Evolutionary conservation across 1,284 basidiomycete species (phyloP).

Genomic region (Apiotrichum gracile): DNA sequence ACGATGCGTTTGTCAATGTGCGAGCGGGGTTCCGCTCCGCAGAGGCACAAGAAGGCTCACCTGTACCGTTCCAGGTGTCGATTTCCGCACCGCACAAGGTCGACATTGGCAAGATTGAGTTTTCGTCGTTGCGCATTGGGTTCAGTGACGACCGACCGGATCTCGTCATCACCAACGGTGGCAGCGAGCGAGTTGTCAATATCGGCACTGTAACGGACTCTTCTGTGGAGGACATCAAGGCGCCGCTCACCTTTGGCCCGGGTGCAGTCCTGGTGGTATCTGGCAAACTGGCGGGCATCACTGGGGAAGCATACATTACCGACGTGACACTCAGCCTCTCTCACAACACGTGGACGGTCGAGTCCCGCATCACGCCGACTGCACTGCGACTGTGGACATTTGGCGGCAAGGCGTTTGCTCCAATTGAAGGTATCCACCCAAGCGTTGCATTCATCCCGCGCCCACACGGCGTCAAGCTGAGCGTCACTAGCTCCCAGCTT

Average conservation of each 20-base stretch:
- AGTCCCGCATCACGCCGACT: slow-evolving; percentile 19
- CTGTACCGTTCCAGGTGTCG: slow-evolving; percentile 63
- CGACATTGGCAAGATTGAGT: slow-evolving; percentile 32
- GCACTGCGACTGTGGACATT: slow-evolving; percentile 22
- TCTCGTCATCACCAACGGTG: slow-evolving; percentile 13
- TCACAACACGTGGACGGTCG: slow-evolving; percentile 32
- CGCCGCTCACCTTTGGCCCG: slow-evolving; percentile 17
- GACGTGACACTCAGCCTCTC: slow-evolving; percentile 22
- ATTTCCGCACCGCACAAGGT: slow-evolving; percentile 43
- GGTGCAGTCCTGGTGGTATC: slow-evolving; percentile 16
- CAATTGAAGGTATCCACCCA: slow-evolving; percentile 1
- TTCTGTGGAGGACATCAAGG: not conserved
- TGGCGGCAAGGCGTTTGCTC: slow-evolving; percentile 12
- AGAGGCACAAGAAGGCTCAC: slow-evolving; percentile 57
- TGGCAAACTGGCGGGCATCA: slow-evolving; percentile 19
- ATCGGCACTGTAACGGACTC: not conserved
- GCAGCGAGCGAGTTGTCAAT: slow-evolving; percentile 3
- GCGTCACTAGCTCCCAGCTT: slow-evolving; percentile 56
- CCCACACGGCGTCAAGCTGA: slow-evolving; percentile 57
- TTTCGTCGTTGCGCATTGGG: slow-evolving; percentile 27
- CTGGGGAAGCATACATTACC: slow-evolving; percentile 24
- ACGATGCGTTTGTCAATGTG: not conserved
- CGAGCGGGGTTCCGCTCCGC: slow-evolving; percentile 57
- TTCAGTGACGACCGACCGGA: slow-evolving; percentile 40
- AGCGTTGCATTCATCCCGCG: slow-evolving; percentile 57